phyloP scores from a whole-genome alignment of 2,329 filamentous ascomycete species.

The Ceratocystis diversiconidia region DNA sequence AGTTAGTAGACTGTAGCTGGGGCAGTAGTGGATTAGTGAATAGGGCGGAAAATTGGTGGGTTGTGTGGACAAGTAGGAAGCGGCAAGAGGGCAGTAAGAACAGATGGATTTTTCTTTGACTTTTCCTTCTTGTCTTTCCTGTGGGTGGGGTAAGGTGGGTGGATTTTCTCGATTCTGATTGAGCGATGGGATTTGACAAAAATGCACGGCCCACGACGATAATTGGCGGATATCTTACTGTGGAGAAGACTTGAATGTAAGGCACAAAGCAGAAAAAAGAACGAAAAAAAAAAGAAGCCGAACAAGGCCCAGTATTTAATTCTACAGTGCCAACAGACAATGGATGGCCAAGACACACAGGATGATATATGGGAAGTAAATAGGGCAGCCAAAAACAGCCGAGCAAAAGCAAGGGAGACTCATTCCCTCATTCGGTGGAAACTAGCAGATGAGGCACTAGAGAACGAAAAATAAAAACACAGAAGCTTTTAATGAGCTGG shows the following conservation, averaged over 20 bases:
- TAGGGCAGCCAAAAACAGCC: no score
- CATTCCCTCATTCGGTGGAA: no score
- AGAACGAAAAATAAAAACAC: no score
- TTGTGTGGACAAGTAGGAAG: not conserved
- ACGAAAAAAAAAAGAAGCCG: constrained; percentile 9
- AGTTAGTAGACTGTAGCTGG: not conserved
- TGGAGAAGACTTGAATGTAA: constrained; percentile 4
- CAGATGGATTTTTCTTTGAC: not conserved
- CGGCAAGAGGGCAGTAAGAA: not conserved
- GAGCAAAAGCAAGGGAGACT: no score
- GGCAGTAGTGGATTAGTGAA: not conserved
- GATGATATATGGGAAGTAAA: not conserved
- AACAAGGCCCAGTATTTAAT: not conserved
- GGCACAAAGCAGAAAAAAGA: constrained; percentile 1
- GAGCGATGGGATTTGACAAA: not conserved
- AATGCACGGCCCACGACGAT: not conserved
- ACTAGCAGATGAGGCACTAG: no score
- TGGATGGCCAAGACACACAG: not conserved
- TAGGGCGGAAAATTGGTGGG: not conserved
- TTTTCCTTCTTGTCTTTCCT: not conserved
- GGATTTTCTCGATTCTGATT: not conserved
- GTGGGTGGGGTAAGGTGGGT: not conserved
- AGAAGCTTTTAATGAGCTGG: not conserved
- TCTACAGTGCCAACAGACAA: not conserved
- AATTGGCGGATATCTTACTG: not conserved